These are phyloP conservation scores for Euryodendron excelsum DNA, from an alignment of 148 eudicot species.

Conservation along the genomic window DNA sequence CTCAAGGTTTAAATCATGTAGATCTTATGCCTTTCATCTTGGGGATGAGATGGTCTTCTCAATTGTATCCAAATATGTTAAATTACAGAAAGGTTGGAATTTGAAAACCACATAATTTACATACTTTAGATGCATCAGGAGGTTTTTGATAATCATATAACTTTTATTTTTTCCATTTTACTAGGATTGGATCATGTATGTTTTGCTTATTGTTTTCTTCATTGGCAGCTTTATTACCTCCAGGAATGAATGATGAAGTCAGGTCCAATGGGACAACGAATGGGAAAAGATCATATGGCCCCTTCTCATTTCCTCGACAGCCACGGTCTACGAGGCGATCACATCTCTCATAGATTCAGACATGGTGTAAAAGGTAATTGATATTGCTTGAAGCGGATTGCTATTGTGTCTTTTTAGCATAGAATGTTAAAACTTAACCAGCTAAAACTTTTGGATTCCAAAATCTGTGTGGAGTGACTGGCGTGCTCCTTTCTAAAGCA, in stretches of 20 bases:
- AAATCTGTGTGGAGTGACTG: neutral
- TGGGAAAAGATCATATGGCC: conserved; percentile 57
- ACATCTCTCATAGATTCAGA: conserved; percentile 54
- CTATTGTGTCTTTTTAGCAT: neutral
- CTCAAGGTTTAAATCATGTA: conserved; percentile 6
- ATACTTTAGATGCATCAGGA: neutral
- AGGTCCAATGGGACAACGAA: conserved; percentile 40
- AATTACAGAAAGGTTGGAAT: neutral
- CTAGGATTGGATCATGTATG: neutral
- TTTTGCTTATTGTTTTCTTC: conserved; percentile 1
- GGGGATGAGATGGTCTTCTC: neutral
- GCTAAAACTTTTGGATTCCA: neutral
- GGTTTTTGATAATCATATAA: neutral
- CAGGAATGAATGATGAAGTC: conserved; percentile 26
- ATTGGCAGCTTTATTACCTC: conserved; percentile 34
- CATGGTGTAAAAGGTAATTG: conserved; percentile 39
- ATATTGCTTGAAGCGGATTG: neutral
- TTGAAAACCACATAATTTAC: neutral
- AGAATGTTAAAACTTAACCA: neutral
- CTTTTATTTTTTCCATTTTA: neutral
- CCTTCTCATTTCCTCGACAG: conserved; percentile 62
- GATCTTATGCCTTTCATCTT: neutral
- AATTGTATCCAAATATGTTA: neutral
- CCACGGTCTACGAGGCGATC: conserved; percentile 68
- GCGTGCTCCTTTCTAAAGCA: neutral